Percentiles rank a stretch among this genome's conserved stretches.
Conservation (phyloP, 1,284 basidiomycete genomes). For the Sutorius eximius region DNA sequence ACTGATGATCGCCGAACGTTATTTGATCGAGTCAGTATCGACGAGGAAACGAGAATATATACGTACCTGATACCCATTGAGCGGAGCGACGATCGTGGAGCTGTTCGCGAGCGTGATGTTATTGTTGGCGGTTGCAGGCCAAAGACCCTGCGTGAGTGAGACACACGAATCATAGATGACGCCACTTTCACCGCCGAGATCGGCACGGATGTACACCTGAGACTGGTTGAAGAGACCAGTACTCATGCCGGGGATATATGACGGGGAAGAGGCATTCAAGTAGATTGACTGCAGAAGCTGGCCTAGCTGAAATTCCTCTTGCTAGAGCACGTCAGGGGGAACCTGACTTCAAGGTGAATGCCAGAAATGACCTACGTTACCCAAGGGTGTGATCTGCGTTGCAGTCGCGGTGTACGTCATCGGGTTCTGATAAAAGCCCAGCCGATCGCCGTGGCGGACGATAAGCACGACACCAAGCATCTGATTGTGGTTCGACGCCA, state of each 20-base stretch:
- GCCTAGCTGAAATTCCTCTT: slow-evolving; percentile 70
- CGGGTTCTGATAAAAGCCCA: slow-evolving; percentile 66
- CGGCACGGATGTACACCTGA: slow-evolving; percentile 57
- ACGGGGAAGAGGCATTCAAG: slow-evolving; percentile 54
- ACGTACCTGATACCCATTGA: slow-evolving; percentile 69
- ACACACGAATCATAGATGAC: slow-evolving; percentile 72
- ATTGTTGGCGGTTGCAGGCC: slow-evolving; percentile 54
- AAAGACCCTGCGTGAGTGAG: slow-evolving; percentile 72
- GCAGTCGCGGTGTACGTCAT: slow-evolving; percentile 60
- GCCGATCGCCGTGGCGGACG: slow-evolving; percentile 64
- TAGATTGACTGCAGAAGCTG: slow-evolving; percentile 61
- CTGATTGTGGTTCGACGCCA: slow-evolving; percentile 20
- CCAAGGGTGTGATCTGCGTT: slow-evolving; percentile 76
- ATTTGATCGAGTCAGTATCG: not conserved
- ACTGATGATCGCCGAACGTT: slow-evolving; percentile 33
- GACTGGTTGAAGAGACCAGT: slow-evolving; percentile 45
- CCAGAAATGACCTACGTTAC: slow-evolving; percentile 50
- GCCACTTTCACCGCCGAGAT: slow-evolving; percentile 74
- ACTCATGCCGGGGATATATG: slow-evolving; percentile 59
- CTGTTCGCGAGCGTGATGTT: slow-evolving; percentile 70
- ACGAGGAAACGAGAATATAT: not conserved
- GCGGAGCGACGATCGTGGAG: slow-evolving; percentile 62
- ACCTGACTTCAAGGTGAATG: not conserved
- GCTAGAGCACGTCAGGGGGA: slow-evolving; percentile 11
- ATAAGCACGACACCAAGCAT: slow-evolving; percentile 60